A percentile compares a stretch with the other conserved stretches of the same genome.
Evolutionary conservation across 495 filamentous ascomycete genomes (phyloP).

Genomic region (Tetracladium setigerum): DNA sequence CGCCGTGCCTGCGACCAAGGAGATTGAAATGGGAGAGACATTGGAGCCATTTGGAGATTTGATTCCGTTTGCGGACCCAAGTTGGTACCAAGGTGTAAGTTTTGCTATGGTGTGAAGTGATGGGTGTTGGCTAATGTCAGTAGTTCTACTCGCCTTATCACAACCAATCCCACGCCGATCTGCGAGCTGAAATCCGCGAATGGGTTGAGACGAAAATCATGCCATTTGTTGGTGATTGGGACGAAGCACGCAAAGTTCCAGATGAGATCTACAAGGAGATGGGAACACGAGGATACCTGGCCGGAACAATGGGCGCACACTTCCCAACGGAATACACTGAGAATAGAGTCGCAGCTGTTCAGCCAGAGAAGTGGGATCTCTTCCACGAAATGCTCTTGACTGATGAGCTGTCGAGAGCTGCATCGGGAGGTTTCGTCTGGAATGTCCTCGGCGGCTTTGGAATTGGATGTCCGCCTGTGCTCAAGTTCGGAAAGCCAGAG

Average conservation of each 20-base stretch:
- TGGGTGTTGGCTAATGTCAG: constrained; percentile 2
- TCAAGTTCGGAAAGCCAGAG: constrained; percentile 86
- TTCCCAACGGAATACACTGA: constrained; percentile 70
- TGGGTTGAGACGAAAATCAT: constrained; percentile 90
- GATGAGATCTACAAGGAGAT: constrained; percentile 85
- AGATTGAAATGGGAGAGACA: constrained; percentile 52
- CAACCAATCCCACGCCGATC: constrained; percentile 84
- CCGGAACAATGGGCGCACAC: constrained; percentile 75
- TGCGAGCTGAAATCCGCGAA: constrained; percentile 81
- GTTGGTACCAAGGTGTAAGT: constrained; percentile 93
- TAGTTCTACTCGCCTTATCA: constrained; percentile 95
- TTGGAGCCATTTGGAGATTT: constrained; percentile 79
- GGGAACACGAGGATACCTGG: constrained; percentile 86
- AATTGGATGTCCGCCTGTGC: constrained; percentile 84
- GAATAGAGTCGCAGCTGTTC: constrained; percentile 64
- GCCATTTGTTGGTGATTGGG: constrained; percentile 92
- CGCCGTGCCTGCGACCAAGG: constrained; percentile 33
- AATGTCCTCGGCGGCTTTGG: constrained; percentile 88
- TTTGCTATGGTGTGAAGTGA: neutral
- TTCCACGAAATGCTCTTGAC: constrained; percentile 96
- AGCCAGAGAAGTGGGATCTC: constrained; percentile 88
- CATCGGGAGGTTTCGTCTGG: constrained; percentile 95
- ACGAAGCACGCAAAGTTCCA: constrained; percentile 77
- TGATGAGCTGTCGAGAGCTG: constrained; percentile 83
- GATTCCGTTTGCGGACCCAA: constrained; percentile 86